phyloP scores from a whole-genome alignment of 2,329 filamentous ascomycete species.

The Emergomyces pasteurianus region DNA sequence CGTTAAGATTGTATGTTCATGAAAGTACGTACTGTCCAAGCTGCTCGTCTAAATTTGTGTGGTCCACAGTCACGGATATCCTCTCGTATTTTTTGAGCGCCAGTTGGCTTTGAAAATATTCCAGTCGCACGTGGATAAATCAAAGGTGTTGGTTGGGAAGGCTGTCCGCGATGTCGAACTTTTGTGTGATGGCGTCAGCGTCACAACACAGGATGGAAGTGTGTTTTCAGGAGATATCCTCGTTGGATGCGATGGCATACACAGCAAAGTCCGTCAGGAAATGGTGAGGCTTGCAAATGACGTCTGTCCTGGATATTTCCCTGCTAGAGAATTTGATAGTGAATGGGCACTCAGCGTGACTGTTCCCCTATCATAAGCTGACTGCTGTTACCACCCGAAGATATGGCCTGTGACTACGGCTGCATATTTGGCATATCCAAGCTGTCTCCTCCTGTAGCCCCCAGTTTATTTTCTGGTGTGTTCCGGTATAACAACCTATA shows the following conservation, averaged over 20 bases:
- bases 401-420: conserved; percentile 11
- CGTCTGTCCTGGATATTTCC: conserved; percentile 5
- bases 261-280: conserved; percentile 25
- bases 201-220: conserved; percentile 24
- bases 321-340: background rate
- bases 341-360: background rate
- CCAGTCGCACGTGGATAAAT: conserved; percentile 20
- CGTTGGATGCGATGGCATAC: conserved; percentile 35
- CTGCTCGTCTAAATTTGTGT: background rate
- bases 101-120: conserved; percentile 24
- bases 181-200: conserved; percentile 14
- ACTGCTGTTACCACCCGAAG: conserved; percentile 3
- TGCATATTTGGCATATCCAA: conserved; percentile 15
- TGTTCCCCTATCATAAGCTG: background rate
- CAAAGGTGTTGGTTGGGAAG: conserved; percentile 19
- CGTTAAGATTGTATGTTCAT: background rate
- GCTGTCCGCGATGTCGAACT: conserved; percentile 7
- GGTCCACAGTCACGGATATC: background rate
- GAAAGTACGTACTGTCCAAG: too few relatives aligned
- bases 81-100: conserved; percentile 23
- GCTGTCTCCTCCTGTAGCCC: conserved; percentile 17
- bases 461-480: background rate
- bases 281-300: conserved; percentile 20
- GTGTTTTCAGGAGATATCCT: conserved; percentile 25
- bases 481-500: background rate